Evolutionary conservation across 352 stramenopile genomes (phyloP), one percentile per base, ranked within the genome.

Genomic region (Globisporangium middletonii): DNA sequence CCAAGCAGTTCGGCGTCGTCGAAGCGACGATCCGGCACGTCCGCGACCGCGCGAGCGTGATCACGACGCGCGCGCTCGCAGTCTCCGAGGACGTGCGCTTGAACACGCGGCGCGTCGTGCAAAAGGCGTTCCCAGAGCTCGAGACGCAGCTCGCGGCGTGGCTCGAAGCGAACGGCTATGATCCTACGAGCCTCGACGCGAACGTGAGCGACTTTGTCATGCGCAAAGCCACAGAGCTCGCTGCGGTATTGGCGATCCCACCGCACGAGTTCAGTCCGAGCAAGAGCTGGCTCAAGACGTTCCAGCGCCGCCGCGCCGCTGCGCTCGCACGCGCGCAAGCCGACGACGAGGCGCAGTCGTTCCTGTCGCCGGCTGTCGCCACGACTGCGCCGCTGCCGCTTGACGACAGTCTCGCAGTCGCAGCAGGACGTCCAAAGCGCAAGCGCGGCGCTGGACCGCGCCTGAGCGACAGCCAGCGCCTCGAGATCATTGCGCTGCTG

Each of bases 21-120:
- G 58, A 64, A 33, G 52, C 50, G 23, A 55, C 58, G 58, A 59
- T 64, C 27, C 56, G 56, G 18, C 56, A 62, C 56, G 47, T 62
- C 23, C 56, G 56, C 56, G 56, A 62, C 49, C 41, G 49, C 48
- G 50, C 56, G 12, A 43, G 28, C n/a, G 41, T 45, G 23, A 62
- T 62, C 49, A 62, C 30, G 18, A 55, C 30, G 16, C 56, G 56
- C 41, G 56, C 56, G 5, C 49, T 62, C n/a, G 56, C 48, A 9
- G 56, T 56, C 3, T 33, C 56, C 18, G 48, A 62, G 18, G 48
- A 62, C 37, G 58, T 64, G 33, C 58, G 58, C 23, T 30, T 42
- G 16, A 51, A 23, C 27, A 64, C 58, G 51, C 45, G 56, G 16
- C 58, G 58, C 27, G 58, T 54, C 11, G 50, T 49, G 58, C 58